phyloP scores from a whole-genome alignment of 192 early-diverging fungal genomes.

The Coemansia sp. region DNA sequence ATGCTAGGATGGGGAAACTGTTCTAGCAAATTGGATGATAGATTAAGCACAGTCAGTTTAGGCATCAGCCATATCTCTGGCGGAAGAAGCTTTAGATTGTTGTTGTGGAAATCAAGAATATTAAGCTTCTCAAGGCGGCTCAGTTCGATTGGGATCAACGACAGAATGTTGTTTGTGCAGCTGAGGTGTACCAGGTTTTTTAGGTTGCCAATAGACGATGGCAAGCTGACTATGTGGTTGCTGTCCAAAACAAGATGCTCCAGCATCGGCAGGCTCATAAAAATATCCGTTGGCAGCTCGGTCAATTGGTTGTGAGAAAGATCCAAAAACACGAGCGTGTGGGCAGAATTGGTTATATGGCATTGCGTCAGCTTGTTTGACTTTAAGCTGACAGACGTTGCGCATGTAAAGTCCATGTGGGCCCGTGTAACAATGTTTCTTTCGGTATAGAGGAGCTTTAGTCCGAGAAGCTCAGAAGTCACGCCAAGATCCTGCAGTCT shows the following conservation, averaged over 20 bases:
- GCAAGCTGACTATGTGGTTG: slow-evolving; percentile 72
- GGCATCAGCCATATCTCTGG: slow-evolving; percentile 77
- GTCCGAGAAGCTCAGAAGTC: slow-evolving; percentile 56
- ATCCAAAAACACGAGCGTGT: slow-evolving; percentile 55
- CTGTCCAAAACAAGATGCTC: slow-evolving; percentile 65
- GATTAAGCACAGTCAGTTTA: slow-evolving; percentile 69
- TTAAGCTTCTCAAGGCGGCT: slow-evolving; percentile 62
- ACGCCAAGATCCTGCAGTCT: slow-evolving; percentile 67
- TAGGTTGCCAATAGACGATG: slow-evolving; percentile 60
- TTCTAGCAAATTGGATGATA: slow-evolving; percentile 78
- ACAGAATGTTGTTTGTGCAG: slow-evolving; percentile 69
- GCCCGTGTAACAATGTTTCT: slow-evolving; percentile 69
- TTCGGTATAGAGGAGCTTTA: slow-evolving; percentile 69
- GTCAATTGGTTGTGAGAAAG: slow-evolving; percentile 71
- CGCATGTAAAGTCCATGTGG: slow-evolving; percentile 60
- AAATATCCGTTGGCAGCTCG: slow-evolving; percentile 61
- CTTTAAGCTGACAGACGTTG: slow-evolving; percentile 60
- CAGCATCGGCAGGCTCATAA: slow-evolving; percentile 59
- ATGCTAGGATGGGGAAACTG: slow-evolving; percentile 75
- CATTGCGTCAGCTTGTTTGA: slow-evolving; percentile 74
- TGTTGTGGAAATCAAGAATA: slow-evolving; percentile 72
- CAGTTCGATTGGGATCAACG: slow-evolving; percentile 69
- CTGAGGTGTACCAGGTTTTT: slow-evolving; percentile 58
- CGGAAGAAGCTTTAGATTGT: slow-evolving; percentile 71
- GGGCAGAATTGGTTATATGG: slow-evolving; percentile 52